These are phyloP conservation scores for Williopsis jadinii DNA, from an alignment of 1,139 yeast species.

Conservation along the genomic window DNA sequence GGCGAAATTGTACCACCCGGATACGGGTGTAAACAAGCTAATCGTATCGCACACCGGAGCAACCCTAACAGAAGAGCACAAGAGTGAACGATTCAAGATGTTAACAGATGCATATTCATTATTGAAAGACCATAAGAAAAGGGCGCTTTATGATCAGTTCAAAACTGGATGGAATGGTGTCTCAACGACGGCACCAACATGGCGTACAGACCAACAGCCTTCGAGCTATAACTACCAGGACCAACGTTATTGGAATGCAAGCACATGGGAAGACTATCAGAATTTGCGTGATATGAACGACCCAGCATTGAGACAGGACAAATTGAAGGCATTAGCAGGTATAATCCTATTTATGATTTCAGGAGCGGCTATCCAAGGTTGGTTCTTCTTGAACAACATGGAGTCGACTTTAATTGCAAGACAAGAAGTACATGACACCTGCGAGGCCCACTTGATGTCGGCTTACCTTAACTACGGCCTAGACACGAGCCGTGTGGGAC, in stretches of 20 bases:
- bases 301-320: conserved; percentile 15
- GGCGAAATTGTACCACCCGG: conserved; percentile 88
- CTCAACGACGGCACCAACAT: conserved; percentile 15
- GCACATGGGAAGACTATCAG: conserved; percentile 64
- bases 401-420: conserved; percentile 24
- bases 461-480: conserved; percentile 49
- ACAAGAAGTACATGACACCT: conserved; percentile 34
- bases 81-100: conserved; percentile 58
- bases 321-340: conserved; percentile 22
- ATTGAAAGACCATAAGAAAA: conserved; percentile 48
- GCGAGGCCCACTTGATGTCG: conserved; percentile 39
- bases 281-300: conserved; percentile 18
- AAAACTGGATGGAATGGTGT: conserved; percentile 33
- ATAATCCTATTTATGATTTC: conserved; percentile 22
- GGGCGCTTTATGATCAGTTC: conserved; percentile 37
- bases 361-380: conserved; percentile 25
- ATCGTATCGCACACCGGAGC: conserved; percentile 27
- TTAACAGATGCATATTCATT: conserved; percentile 71
- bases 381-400: conserved; percentile 32
- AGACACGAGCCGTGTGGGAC: conserved; percentile 42
- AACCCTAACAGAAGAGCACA: conserved; percentile 32
- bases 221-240: conserved; percentile 27
- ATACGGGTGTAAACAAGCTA: conserved; percentile 35
- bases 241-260: conserved; percentile 56
- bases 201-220: conserved; percentile 30